These are phyloP conservation scores for Colletotrichum truncatum DNA, from an alignment of 2,329 filamentous ascomycete species.

Conservation along the genomic window DNA sequence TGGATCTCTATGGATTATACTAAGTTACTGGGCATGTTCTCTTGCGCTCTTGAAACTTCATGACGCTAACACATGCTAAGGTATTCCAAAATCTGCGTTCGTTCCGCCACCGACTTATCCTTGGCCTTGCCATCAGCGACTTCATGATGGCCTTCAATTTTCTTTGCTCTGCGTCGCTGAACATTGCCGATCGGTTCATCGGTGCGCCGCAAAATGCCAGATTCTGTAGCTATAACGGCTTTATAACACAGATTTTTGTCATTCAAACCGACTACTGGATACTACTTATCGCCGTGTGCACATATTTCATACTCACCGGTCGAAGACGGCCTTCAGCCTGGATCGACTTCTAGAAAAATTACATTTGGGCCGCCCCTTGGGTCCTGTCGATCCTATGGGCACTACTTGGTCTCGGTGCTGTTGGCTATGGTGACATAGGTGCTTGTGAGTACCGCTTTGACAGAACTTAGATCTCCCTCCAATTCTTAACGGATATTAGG, in stretches of 20 bases:
- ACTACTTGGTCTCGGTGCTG: conserved; percentile 38
- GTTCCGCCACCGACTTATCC: conserved; percentile 50
- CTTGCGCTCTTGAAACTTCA: neutral
- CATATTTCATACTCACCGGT: conserved; percentile 49
- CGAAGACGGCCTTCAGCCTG: conserved; percentile 44
- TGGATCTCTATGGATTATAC: conserved; percentile 48
- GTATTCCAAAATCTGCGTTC: conserved; percentile 46
- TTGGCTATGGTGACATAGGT: conserved; percentile 45
- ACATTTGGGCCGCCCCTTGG: too few species aligned
- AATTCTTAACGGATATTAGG: conserved; percentile 2
- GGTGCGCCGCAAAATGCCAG: conserved; percentile 35
- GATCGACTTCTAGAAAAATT: conserved; percentile 44
- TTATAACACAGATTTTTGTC: conserved; percentile 52
- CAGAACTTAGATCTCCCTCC: neutral
- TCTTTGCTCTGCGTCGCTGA: conserved; percentile 44
- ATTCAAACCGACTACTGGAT: conserved; percentile 56
- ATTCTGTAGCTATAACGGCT: conserved; percentile 52
- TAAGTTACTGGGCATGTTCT: conserved; percentile 43
- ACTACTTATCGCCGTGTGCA: conserved; percentile 49
- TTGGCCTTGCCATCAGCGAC: conserved; percentile 50
- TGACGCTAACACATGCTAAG: conserved; percentile 33
- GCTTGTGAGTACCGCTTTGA: conserved; percentile 30
- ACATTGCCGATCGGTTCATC: conserved; percentile 43
- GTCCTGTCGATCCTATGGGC: too few species aligned
- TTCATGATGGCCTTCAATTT: conserved; percentile 52